These are phyloP conservation scores for Magnusiomyces fungicola DNA, from an alignment of 1,139 yeast genomes.

Conservation along the genomic window DNA sequence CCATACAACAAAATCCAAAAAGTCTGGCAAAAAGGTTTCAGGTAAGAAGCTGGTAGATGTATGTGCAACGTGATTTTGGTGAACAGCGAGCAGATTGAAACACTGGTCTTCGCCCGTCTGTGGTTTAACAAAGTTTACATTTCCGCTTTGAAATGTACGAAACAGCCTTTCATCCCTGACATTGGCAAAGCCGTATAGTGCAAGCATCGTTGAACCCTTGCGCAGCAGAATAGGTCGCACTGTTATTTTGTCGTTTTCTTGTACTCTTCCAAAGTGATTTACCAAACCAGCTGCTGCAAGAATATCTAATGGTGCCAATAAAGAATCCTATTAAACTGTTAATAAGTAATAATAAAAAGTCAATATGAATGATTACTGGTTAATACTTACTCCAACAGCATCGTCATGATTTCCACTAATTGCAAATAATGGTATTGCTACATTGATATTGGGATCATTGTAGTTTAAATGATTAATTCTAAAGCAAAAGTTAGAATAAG, in stretches of 20 bases:
- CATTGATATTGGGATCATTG: constrained; percentile 83
- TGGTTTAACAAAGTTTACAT: constrained; percentile 74
- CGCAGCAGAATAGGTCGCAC: constrained; percentile 74
- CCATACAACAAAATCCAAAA: constrained; percentile 81
- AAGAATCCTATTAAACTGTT: constrained; percentile 27
- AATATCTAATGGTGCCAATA: constrained; percentile 83
- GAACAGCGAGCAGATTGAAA: constrained; percentile 86
- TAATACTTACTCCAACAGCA: constrained; percentile 60
- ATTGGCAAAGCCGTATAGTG: constrained; percentile 83
- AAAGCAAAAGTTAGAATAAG: not conserved
- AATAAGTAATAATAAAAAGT: not conserved
- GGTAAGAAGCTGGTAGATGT: constrained; percentile 78
- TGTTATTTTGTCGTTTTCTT: constrained; percentile 65
- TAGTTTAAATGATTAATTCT: constrained; percentile 64
- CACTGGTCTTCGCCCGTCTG: constrained; percentile 47
- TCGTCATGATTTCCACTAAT: constrained; percentile 97
- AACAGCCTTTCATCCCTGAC: constrained; percentile 84
- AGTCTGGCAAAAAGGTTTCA: constrained; percentile 72
- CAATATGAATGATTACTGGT: not conserved
- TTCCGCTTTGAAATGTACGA: constrained; percentile 72
- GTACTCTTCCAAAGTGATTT: constrained; percentile 83
- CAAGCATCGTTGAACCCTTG: constrained; percentile 75
- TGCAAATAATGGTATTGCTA: constrained; percentile 88
- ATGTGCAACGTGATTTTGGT: constrained; percentile 78
- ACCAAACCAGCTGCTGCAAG: constrained; percentile 74